Conservation (phyloP, 2,329 filamentous ascomycete species). For the Diplodia seriata region DNA sequence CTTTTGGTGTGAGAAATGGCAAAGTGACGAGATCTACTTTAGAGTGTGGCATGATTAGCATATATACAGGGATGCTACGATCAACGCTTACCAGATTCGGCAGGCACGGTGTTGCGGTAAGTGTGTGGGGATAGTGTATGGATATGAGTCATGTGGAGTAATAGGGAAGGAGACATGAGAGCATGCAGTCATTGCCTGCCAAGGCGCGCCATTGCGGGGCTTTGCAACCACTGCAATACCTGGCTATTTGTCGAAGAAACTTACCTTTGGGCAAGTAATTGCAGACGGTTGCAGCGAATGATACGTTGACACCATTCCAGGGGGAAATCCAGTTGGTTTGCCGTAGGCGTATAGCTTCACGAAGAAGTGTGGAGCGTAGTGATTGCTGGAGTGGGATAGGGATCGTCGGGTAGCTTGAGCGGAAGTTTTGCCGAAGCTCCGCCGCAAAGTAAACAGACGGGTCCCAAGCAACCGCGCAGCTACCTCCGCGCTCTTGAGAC, state of each 20-base stretch:
- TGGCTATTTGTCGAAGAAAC: background rate
- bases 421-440: background rate
- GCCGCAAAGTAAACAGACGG: conserved; percentile 23
- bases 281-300: background rate
- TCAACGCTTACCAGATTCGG: conserved; percentile 4
- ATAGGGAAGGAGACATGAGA: too few relatives aligned
- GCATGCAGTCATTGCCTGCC: background rate
- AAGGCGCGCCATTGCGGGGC: background rate
- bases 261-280: background rate
- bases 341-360: background rate
- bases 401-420: background rate
- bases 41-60: background rate
- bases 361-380: background rate
- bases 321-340: background rate
- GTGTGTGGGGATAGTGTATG: background rate
- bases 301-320: background rate
- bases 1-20: background rate
- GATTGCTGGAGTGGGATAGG: background rate
- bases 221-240: background rate
- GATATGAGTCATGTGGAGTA: conserved; percentile 10
- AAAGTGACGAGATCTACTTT: background rate
- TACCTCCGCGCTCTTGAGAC: background rate
- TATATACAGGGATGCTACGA: background rate
- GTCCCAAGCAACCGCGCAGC: conserved; percentile 2
- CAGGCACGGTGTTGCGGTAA: conserved; percentile 8